A percentile compares a stretch with the other conserved stretches of the same genome.
These are phyloP conservation scores for Fusarium miscanthi DNA, from an alignment of 2,329 filamentous ascomycete species.

Conservation along the genomic window DNA sequence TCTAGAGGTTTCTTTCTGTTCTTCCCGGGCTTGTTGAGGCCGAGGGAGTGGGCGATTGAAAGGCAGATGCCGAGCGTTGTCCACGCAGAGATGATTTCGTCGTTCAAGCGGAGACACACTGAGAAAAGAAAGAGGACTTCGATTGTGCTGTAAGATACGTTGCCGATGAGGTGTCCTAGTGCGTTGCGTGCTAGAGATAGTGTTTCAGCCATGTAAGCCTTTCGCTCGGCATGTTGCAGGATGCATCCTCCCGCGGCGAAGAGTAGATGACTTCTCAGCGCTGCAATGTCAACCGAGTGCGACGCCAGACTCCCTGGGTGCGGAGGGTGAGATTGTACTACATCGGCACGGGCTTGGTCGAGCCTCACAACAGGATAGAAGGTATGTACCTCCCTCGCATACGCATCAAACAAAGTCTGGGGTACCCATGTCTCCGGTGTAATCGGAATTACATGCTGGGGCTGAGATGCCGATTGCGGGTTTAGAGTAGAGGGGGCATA, in stretches of 20 bases:
- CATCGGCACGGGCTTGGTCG: background rate
- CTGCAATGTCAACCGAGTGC: accelerated
- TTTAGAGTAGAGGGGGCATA: background rate
- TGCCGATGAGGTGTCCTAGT: background rate
- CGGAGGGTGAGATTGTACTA: background rate
- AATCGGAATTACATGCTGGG: background rate
- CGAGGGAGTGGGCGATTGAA: background rate
- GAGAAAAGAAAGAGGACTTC: background rate
- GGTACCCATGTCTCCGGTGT: background rate
- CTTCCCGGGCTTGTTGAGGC: accelerated
- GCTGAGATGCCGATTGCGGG: background rate
- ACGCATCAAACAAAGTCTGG: background rate
- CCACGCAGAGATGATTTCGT: constrained; percentile 9
- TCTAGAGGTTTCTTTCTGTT: accelerated
- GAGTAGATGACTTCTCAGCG: background rate
- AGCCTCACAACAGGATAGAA: constrained; percentile 6
- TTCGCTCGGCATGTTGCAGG: background rate
- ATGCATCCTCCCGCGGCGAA: constrained; percentile 1
- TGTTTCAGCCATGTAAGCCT: background rate
- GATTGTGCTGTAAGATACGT: background rate
- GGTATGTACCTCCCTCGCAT: background rate
- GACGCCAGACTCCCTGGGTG: accelerated
- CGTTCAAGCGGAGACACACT: constrained; percentile 1
- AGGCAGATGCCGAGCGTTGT: background rate
- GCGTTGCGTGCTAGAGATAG: background rate